Evolutionary conservation across 257 asterid genomes (phyloP).

Genomic region (Perilla frutescens): DNA sequence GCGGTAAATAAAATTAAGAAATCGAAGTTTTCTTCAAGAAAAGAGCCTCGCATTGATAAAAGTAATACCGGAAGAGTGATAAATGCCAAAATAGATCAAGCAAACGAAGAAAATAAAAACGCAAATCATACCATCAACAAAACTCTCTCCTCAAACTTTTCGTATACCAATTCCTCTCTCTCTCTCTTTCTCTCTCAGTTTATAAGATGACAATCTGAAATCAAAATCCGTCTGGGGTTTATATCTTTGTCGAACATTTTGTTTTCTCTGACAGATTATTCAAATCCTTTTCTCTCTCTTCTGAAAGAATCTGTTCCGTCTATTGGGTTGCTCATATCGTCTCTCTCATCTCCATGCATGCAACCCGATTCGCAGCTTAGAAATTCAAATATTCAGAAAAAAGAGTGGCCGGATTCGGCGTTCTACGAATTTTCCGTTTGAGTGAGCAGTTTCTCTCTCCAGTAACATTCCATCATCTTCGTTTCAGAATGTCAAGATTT

Average conservation of each 20-base stretch:
- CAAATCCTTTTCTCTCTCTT: not conserved
- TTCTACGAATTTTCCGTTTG: not conserved
- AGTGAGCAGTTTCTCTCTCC: not conserved
- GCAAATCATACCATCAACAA: not conserved
- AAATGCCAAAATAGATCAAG: not conserved
- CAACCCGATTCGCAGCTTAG: not conserved
- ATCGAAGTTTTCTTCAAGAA: slow-evolving; percentile 9
- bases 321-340: slow-evolving; percentile 8
- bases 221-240: slow-evolving; percentile 39
- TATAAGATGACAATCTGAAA: slow-evolving; percentile 23
- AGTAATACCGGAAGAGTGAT: not conserved
- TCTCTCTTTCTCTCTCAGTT: slow-evolving; percentile 5
- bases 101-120: not conserved
- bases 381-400: not conserved
- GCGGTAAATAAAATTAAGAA: slow-evolving; percentile 29
- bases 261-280: not conserved
- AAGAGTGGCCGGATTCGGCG: slow-evolving; percentile 14
- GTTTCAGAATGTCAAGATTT: slow-evolving; percentile 39
- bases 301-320: slow-evolving; percentile 15
- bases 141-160: slow-evolving; percentile 11
- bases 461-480: not conserved
- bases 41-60: not conserved
- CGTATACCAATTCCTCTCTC: not conserved
- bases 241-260: not conserved
- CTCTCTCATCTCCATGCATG: slow-evolving; percentile 37